A percentile compares a stretch with the other conserved stretches of the same genome.
phyloP scores from a whole-genome alignment of 352 stramenopile genomes.

The Globisporangium acanthophoron region DNA sequence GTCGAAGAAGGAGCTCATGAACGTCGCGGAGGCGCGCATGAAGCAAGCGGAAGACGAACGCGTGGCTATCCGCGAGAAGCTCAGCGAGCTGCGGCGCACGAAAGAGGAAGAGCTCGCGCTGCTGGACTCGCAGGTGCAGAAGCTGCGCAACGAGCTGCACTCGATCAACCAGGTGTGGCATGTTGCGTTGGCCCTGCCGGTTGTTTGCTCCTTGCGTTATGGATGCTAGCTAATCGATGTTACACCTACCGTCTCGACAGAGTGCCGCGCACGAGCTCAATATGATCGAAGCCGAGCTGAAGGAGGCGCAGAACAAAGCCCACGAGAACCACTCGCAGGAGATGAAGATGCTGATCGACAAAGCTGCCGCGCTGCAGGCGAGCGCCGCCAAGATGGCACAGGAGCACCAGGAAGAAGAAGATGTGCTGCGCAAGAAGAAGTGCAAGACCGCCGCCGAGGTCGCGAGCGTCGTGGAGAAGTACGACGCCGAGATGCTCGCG shows the following conservation, averaged over 20 bases:
- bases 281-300: constrained; percentile 72
- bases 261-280: constrained; percentile 65
- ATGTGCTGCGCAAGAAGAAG: constrained; percentile 75
- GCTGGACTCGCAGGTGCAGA: constrained; percentile 75
- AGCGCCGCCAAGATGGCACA: constrained; percentile 61
- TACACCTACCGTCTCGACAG: constrained; percentile 11
- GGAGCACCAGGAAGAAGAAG: constrained; percentile 82
- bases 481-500: constrained; percentile 65
- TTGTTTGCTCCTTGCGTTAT: neutral
- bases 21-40: constrained; percentile 66
- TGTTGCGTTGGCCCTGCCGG: neutral
- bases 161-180: constrained; percentile 54
- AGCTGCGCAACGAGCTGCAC: constrained; percentile 72
- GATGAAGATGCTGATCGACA: constrained; percentile 64
- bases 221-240: neutral
- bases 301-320: constrained; percentile 64
- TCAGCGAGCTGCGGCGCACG: constrained; percentile 67
- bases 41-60: constrained; percentile 83
- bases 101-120: constrained; percentile 82
- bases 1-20: constrained; percentile 78
- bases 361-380: constrained; percentile 45
- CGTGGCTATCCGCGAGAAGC: constrained; percentile 64
- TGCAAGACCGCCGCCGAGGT: constrained; percentile 76
- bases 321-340: constrained; percentile 77
- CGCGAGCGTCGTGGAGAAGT: constrained; percentile 63